Conservation (phyloP, 2,329 filamentous ascomycete genomes). For the Hortaea sp. region DNA sequence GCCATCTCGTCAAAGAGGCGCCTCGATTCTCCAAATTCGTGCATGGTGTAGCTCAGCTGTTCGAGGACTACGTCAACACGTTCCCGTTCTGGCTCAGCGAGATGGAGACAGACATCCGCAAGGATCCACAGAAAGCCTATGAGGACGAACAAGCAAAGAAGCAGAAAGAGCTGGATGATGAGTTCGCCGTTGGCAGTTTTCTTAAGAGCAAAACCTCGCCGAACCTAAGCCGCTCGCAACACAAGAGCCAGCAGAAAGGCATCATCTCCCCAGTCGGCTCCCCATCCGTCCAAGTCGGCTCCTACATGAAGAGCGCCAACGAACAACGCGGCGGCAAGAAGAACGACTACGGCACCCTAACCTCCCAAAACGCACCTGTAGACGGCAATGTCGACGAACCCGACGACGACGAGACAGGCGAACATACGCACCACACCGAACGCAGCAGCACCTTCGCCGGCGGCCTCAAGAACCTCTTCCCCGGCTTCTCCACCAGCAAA, state of each 20-base stretch:
- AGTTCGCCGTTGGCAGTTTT: slow-evolving; percentile 80
- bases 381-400: slow-evolving; percentile 32
- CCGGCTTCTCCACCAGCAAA: slow-evolving; percentile 71
- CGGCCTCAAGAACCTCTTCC: slow-evolving; percentile 62
- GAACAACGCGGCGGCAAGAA: neutral
- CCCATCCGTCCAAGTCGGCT: slow-evolving; percentile 48
- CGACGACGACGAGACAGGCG: slow-evolving; percentile 42
- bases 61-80: slow-evolving; percentile 89
- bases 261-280: slow-evolving; percentile 56
- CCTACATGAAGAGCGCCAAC: slow-evolving; percentile 19
- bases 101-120: slow-evolving; percentile 85
- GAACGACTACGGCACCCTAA: slow-evolving; percentile 7
- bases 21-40: slow-evolving; percentile 95
- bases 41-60: slow-evolving; percentile 81
- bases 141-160: slow-evolving; percentile 6
- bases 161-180: slow-evolving; percentile 56
- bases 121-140: slow-evolving; percentile 58
- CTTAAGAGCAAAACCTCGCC: slow-evolving; percentile 44
- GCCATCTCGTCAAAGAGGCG: slow-evolving; percentile 80
- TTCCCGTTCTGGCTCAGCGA: slow-evolving; percentile 94
- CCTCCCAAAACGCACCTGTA: slow-evolving; percentile 16
- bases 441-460: slow-evolving; percentile 44
- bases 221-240: slow-evolving; percentile 20
- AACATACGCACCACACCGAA: slow-evolving; percentile 17
- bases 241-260: slow-evolving; percentile 44